Evolutionary conservation across 2,329 filamentous ascomycete species (phyloP), one percentile per base, ranked within the genome.

Genomic region (Emericellopsis atlantica): DNA sequence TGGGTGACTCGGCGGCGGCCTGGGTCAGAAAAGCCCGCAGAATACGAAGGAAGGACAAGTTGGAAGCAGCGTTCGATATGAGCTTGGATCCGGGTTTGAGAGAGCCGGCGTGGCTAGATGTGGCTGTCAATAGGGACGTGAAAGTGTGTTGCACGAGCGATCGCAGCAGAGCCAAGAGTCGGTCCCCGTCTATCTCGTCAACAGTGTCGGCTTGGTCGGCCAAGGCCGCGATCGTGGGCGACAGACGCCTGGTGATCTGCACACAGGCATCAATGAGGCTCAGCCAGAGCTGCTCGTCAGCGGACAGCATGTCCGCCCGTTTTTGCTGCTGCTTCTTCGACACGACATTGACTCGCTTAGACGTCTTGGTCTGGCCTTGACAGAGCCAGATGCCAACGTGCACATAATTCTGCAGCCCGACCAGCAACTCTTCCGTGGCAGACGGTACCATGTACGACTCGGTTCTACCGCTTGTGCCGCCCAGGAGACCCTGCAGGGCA

Each of bases 381-480:
- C 92, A 96, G 11, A 98, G 68, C 92, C 92, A 98, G 39, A 94
- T 90, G 12, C 93, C 92, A 1, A 98, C 86, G 47, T 88, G 81
- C 2, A 82, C 79, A 60, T 95, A 96, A 56, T 94, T 95, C 45
- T 93, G 81, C 15, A 98, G 65, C 1, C 82, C 79, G 43, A 78
- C 74, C 4, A 95, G 69, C 2, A 95, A 69, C 43, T 89, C 82
- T 42, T 82, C 75, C 1, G 82, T 76, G 0, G 83, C 75, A 46
- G 81, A 76, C 44, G 79, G 74, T 3, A 80, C 46, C 26, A 65
- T 54, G 12, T 48, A 38, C 2, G 65, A 60, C 1, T 70, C 38
- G 15, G 34, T 18, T 8, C 21, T 18, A 10, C 36, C 70, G 5
- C 66, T 62, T 0, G 69, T 68, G 11, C 74, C 77, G n/a, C 70